Percentiles rank a stretch among this genome's conserved stretches.
These are phyloP conservation scores for Beauveria brongniartii DNA, from an alignment of 2,329 filamentous ascomycete genomes.

Conservation along the genomic window DNA sequence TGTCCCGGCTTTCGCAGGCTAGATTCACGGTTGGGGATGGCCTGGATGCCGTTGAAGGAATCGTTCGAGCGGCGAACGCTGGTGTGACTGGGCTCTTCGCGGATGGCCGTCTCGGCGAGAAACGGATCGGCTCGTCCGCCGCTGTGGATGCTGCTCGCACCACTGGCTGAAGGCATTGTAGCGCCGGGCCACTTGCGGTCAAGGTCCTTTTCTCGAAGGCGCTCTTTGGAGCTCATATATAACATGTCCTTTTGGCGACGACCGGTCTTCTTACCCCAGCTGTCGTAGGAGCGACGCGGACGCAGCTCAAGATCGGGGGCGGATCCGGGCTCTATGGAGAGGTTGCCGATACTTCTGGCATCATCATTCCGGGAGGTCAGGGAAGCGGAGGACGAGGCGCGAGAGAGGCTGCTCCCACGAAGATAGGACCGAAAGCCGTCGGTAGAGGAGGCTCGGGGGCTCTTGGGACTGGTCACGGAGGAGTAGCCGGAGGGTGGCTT, in stretches of 20 bases:
- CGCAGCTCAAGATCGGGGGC: slow-evolving; percentile 41
- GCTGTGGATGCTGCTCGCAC: slow-evolving; percentile 29
- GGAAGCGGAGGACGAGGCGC: slow-evolving; percentile 53
- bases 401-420: slow-evolving; percentile 35
- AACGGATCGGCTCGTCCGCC: slow-evolving; percentile 37
- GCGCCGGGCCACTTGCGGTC: slow-evolving; percentile 45
- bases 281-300: slow-evolving; percentile 49
- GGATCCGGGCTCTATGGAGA: slow-evolving; percentile 53
- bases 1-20: slow-evolving; percentile 53
- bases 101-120: slow-evolving; percentile 45
- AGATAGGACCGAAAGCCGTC: slow-evolving; percentile 45
- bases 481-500: slow-evolving; percentile 74
- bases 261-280: slow-evolving; percentile 50
- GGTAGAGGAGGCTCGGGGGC: slow-evolving; percentile 38
- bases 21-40: slow-evolving; percentile 60
- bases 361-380: slow-evolving; percentile 48
- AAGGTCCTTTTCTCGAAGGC: slow-evolving; percentile 52
- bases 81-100: slow-evolving; percentile 40
- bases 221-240: slow-evolving; percentile 68
- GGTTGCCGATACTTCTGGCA: slow-evolving; percentile 53
- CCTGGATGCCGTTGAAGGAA: slow-evolving; percentile 32
- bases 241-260: slow-evolving; percentile 52
- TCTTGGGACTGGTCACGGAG: slow-evolving; percentile 36
- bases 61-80: slow-evolving; percentile 20
- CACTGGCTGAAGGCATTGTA: slow-evolving; percentile 25